These are phyloP conservation scores for Rhizophora apiculata DNA, from an alignment of 345 rosid genomes.

Conservation along the genomic window DNA sequence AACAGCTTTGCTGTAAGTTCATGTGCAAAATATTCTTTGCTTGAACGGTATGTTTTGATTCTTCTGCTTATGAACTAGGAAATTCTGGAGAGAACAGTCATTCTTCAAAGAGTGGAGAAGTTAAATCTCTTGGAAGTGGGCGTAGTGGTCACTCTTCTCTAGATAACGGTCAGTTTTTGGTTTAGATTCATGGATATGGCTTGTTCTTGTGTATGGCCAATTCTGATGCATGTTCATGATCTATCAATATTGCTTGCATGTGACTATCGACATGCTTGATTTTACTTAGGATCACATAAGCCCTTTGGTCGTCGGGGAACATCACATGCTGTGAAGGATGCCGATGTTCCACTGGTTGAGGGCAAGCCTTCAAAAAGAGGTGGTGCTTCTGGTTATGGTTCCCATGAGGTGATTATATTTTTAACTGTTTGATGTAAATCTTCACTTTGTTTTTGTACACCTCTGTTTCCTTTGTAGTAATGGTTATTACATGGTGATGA, in stretches of 20 bases:
- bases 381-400: slow-evolving; percentile 44
- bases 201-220: background rate
- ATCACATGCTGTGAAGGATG: slow-evolving; percentile 33
- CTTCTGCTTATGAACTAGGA: slow-evolving; percentile 20
- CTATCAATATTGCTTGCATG: background rate
- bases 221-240: background rate
- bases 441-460: background rate
- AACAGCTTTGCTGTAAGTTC: background rate
- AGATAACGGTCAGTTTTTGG: slow-evolving; percentile 40
- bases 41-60: background rate
- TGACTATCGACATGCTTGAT: slow-evolving; percentile 9
- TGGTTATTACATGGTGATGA: no score
- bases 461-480: background rate
- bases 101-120: slow-evolving; percentile 29
- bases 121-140: slow-evolving; percentile 30
- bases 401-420: slow-evolving; percentile 52
- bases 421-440: slow-evolving; percentile 6
- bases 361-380: slow-evolving; percentile 57
- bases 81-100: slow-evolving; percentile 24
- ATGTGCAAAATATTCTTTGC: background rate
- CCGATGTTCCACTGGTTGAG: slow-evolving; percentile 32
- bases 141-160: slow-evolving; percentile 27
- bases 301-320: slow-evolving; percentile 41
- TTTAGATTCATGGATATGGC: background rate
- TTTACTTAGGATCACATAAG: slow-evolving; percentile 41